Evolutionary conservation across 2,329 filamentous ascomycete species (phyloP).

Genomic region (Fusarium globosum): DNA sequence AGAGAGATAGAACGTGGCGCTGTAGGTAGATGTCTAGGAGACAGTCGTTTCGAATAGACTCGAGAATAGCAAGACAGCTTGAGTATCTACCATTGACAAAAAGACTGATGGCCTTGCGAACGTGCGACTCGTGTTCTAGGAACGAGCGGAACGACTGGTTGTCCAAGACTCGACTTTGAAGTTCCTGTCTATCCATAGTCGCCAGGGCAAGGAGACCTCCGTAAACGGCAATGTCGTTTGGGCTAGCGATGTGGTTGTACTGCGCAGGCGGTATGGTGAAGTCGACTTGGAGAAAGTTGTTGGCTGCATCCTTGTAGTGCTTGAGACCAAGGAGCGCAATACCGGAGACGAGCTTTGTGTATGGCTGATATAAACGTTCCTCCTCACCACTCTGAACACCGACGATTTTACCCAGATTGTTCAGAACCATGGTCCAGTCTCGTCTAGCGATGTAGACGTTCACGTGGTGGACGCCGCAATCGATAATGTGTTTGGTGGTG

Average conservation of each 20-base stretch:
- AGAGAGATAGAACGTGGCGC: constrained; percentile 76
- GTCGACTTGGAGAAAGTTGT: constrained; percentile 74
- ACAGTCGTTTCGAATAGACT: constrained; percentile 85
- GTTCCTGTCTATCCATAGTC: constrained; percentile 82
- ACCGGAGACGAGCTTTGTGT: constrained; percentile 63
- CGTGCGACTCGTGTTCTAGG: constrained; percentile 91
- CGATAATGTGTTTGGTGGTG: constrained; percentile 82
- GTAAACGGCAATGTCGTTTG: constrained; percentile 92
- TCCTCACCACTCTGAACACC: constrained; percentile 61
- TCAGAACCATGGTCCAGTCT: constrained; percentile 78
- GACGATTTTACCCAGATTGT: constrained; percentile 71
- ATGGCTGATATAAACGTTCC: constrained; percentile 58
- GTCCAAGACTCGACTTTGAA: constrained; percentile 82
- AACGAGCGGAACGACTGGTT: constrained; percentile 85
- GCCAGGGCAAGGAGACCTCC: constrained; percentile 91
- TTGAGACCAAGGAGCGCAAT: constrained; percentile 60
- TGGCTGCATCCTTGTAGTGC: constrained; percentile 72
- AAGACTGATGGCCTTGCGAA: constrained; percentile 87
- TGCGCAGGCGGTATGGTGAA: constrained; percentile 58
- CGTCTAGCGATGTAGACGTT: constrained; percentile 79
- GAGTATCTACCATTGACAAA: constrained; percentile 94
- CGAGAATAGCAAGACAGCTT: constrained; percentile 83
- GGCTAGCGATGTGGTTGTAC: constrained; percentile 79
- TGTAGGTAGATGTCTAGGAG: constrained; percentile 90
- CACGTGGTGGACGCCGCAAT: constrained; percentile 83